Percentiles rank a stretch among this genome's conserved stretches.
Conservation (phyloP, 768 basidiomycete species). For the Solioccasus polychromus region DNA sequence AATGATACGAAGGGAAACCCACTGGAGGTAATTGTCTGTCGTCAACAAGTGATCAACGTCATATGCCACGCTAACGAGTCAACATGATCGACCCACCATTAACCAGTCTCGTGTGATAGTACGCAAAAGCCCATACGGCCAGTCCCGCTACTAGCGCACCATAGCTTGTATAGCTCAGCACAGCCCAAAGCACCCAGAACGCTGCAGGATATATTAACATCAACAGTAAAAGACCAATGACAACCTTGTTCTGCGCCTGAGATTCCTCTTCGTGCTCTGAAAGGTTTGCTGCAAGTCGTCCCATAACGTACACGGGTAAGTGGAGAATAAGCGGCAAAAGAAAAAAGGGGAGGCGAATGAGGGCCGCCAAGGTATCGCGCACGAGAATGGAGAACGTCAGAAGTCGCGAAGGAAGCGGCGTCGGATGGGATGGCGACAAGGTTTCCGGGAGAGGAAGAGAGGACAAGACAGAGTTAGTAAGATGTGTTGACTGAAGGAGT, state of each 20-base stretch:
- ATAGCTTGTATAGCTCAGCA: conserved; percentile 69
- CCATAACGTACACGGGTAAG: conserved; percentile 82
- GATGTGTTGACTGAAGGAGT: conserved; percentile 72
- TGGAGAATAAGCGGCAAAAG: conserved; percentile 81
- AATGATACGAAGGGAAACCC: conserved; percentile 22
- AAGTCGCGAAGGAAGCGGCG: conserved; percentile 76
- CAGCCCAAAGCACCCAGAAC: conserved; percentile 84
- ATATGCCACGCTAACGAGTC: conserved; percentile 18
- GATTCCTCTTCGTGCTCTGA: conserved; percentile 89
- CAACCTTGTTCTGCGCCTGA: conserved; percentile 95
- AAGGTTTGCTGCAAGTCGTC: conserved; percentile 67
- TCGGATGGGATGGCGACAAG: conserved; percentile 74
- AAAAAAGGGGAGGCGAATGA: conserved; percentile 85
- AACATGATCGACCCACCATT: conserved; percentile 57
- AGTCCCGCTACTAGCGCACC: conserved; percentile 71
- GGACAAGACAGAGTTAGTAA: conserved; percentile 83
- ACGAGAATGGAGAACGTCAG: conserved; percentile 75
- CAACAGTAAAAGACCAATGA: conserved; percentile 76
- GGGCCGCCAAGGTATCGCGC: conserved; percentile 68
- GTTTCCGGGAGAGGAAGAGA: conserved; percentile 81
- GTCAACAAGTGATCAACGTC: conserved; percentile 16
- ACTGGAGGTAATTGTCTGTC: conserved; percentile 79
- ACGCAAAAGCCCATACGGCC: conserved; percentile 72
- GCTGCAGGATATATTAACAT: conserved; percentile 75
- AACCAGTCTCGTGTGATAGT: conserved; percentile 84